A percentile compares a stretch with the other conserved stretches of the same genome.
phyloP scores from a whole-genome alignment of 148 eudicot species.

The Amaranthus palmeri region DNA sequence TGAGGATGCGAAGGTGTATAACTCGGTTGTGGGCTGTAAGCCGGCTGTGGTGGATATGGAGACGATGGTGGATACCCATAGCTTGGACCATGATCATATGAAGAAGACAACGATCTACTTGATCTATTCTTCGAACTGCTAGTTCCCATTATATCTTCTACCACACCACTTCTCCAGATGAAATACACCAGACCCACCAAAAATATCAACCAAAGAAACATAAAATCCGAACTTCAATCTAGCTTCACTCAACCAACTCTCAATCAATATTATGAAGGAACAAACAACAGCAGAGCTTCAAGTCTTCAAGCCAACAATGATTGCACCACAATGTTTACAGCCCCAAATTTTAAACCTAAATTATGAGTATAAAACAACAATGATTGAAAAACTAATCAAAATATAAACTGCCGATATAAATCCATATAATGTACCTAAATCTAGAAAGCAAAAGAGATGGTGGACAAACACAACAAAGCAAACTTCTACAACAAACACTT shows the following conservation, averaged over 20 bases:
- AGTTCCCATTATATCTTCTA: conserved; percentile 43
- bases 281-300: background rate
- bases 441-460: conserved; percentile 14
- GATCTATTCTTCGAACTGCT: conserved; percentile 37
- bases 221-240: conserved; percentile 8
- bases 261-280: background rate
- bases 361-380: background rate
- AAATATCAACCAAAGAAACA: conserved; percentile 31
- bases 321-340: background rate
- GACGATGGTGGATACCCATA: conserved; percentile 23
- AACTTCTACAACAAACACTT: conserved; percentile 18
- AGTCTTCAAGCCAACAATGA: background rate
- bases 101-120: conserved; percentile 29
- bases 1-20: conserved; percentile 26
- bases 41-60: conserved; percentile 29
- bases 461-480: conserved; percentile 24
- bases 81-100: conserved; percentile 24
- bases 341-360: conserved; percentile 17
- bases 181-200: conserved; percentile 23
- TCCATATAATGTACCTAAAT: background rate
- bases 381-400: conserved; percentile 5
- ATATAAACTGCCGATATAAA: background rate
- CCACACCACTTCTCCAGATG: conserved; percentile 5
- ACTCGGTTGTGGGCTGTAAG: conserved; percentile 35
- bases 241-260: conserved; percentile 3